Evolutionary conservation across 768 basidiomycete species (phyloP).

Genomic region (Hysterangium stoloniferum): DNA sequence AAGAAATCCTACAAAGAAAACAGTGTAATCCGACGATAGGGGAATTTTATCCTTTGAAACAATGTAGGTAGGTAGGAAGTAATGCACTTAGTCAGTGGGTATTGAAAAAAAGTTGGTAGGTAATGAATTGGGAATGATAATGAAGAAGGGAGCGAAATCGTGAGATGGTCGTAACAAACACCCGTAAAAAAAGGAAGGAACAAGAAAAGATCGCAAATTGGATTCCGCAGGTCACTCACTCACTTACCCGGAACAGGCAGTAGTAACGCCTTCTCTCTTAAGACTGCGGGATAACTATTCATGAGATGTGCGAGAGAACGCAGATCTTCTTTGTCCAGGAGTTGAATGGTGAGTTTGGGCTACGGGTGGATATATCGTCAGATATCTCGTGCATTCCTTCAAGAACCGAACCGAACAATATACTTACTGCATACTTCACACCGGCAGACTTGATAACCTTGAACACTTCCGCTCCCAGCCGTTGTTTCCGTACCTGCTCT

Average conservation of each 20-base stretch:
- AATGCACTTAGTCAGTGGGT: not conserved
- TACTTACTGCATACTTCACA: slow-evolving; percentile 67
- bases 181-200: not conserved
- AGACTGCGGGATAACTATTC: slow-evolving; percentile 75
- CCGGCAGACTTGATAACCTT: slow-evolving; percentile 66
- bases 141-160: not conserved
- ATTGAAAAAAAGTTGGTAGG: not conserved
- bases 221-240: not conserved
- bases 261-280: slow-evolving; percentile 59
- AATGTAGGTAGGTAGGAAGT: slow-evolving; percentile 4
- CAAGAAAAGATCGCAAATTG: not conserved
- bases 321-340: slow-evolving; percentile 81
- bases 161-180: not conserved
- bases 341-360: slow-evolving; percentile 79
- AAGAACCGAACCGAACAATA: slow-evolving; percentile 2
- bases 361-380: too few species aligned
- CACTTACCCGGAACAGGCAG: not conserved
- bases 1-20: too few species aligned
- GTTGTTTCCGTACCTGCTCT: slow-evolving; percentile 62
- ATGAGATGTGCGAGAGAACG: slow-evolving; percentile 76
- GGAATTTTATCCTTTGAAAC: slow-evolving; percentile 6
- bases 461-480: slow-evolving; percentile 72
- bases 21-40: slow-evolving; percentile 6
- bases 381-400: too few species aligned
- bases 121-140: not conserved